Base-by-base conservation (phyloP, 352 stramenopile genomes). In the Globisporangium iwayamae region DNA sequence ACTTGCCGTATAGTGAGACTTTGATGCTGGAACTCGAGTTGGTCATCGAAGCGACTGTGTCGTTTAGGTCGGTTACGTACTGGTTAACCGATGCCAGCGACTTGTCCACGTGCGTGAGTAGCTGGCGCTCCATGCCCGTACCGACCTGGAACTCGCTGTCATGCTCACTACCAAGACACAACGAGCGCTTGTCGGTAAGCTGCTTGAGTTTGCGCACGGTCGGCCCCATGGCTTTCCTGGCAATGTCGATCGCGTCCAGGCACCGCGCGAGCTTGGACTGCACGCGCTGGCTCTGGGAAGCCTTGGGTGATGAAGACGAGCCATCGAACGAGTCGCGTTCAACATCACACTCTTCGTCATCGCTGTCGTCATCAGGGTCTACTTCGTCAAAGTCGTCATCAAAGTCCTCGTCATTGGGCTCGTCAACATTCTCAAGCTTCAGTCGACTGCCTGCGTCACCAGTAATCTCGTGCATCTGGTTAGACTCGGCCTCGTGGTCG, bases 171-270 rank as follows among this genome's bases (percentile, higher is more conserved):
- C 3, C 11, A 25, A 53, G 9, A 34, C 5, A 16, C 10, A 54
- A 4, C 9, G 48, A 46, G 9, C 13, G 36, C 20, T 48, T n/a
- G 18, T 56, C 62, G 2, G 20, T 43, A 14, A 54, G 32, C n/a
- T 58, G 41, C 14, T 53, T 54, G 46, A 84, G 41, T 16, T 66
- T 70, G 43, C 65, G 65, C 39, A 76, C 53, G 4, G 74, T 68
- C 13, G 76, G 76, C 1, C 76, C 76, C 54, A 85, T 70, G 6
- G 62, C 47, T 63, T 76, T 76, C 51, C 76, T 56, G 2, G 72
- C 72, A 48, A 81, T 76, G 47, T 85, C 76, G 47, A 83, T 75
- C 4, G 74, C 78, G 36, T 81, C 74, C 2, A 83, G 53, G 60
- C 76, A 85, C 9, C 71, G 56, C 13, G 72, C 69, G 38, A 85